These are phyloP conservation scores for Stephanodiscus triporus DNA, from an alignment of 108 stramenopile genomes.

Conservation along the genomic window DNA sequence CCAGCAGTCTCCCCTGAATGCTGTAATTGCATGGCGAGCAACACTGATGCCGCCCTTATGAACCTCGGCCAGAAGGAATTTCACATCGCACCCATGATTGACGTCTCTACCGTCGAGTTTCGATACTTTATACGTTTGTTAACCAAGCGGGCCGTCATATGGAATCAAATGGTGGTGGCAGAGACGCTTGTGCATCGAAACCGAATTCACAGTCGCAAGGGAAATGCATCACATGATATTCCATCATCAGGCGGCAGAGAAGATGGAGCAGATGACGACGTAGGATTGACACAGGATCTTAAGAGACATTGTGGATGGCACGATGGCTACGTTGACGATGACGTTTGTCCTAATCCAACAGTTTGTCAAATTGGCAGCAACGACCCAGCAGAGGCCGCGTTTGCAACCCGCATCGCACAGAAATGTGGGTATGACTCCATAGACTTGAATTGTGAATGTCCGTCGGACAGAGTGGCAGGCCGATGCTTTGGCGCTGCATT, in stretches of 20 bases:
- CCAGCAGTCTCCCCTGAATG: too few species aligned
- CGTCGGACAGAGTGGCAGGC: slow-evolving; percentile 56
- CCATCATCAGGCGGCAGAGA: background rate
- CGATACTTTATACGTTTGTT: slow-evolving; percentile 69
- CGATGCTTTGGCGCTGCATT: slow-evolving; percentile 62
- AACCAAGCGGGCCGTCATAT: slow-evolving; percentile 58
- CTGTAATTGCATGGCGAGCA: too few species aligned
- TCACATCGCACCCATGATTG: slow-evolving; percentile 83
- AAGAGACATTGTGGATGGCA: slow-evolving; percentile 51
- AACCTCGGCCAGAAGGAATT: slow-evolving; percentile 54
- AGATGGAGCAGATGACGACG: slow-evolving; percentile 4
- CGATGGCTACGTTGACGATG: slow-evolving; percentile 30
- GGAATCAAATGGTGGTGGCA: slow-evolving; percentile 83
- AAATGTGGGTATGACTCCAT: slow-evolving; percentile 68
- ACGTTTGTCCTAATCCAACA: slow-evolving; percentile 55
- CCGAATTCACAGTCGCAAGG: background rate
- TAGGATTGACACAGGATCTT: slow-evolving; percentile 23
- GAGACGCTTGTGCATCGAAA: slow-evolving; percentile 56
- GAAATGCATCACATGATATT: slow-evolving; percentile 7
- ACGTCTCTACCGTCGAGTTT: slow-evolving; percentile 74
- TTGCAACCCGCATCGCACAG: slow-evolving; percentile 46
- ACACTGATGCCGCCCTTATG: background rate
- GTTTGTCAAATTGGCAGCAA: slow-evolving; percentile 78
- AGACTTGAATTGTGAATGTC: slow-evolving; percentile 84
- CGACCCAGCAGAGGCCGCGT: slow-evolving; percentile 41